These are phyloP conservation scores for Diplodia corticola DNA, from an alignment of 2,329 filamentous ascomycete species.

Conservation along the genomic window DNA sequence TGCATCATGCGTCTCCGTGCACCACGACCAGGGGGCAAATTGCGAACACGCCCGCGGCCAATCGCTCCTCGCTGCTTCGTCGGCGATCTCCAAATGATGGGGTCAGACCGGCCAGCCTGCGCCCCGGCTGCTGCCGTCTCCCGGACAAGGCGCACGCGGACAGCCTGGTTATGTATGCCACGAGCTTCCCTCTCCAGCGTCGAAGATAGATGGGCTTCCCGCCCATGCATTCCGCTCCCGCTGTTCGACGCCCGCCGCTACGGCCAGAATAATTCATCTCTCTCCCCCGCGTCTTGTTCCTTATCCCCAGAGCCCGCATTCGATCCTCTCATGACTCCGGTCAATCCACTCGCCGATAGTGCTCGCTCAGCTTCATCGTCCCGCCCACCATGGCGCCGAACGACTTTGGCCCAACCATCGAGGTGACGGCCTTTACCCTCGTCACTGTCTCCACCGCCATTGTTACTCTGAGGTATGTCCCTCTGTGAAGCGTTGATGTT, in stretches of 20 bases:
- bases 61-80: constrained; percentile 12
- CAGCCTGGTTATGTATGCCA: constrained; percentile 7
- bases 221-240: background rate
- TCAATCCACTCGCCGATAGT: background rate
- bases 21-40: constrained; percentile 3
- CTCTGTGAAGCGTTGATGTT: background rate
- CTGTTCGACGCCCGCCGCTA: background rate
- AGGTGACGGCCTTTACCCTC: constrained; percentile 18
- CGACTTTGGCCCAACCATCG: constrained; percentile 2
- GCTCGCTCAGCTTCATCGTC: background rate
- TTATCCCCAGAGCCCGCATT: background rate
- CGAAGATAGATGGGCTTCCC: constrained; percentile 13
- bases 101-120: constrained; percentile 1
- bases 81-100: constrained; percentile 19
- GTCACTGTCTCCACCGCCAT: constrained; percentile 15
- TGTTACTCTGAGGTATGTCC: constrained; percentile 11
- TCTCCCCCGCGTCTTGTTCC: background rate
- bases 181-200: constrained; percentile 1
- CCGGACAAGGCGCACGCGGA: background rate
- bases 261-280: constrained; percentile 9
- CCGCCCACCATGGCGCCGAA: background rate
- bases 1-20: constrained; percentile 9
- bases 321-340: constrained; percentile 10
- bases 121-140: constrained; percentile 7
- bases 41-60: constrained; percentile 8